phyloP scores from a whole-genome alignment of 2,329 filamentous ascomycete species.

The Ascochyta lentis region DNA sequence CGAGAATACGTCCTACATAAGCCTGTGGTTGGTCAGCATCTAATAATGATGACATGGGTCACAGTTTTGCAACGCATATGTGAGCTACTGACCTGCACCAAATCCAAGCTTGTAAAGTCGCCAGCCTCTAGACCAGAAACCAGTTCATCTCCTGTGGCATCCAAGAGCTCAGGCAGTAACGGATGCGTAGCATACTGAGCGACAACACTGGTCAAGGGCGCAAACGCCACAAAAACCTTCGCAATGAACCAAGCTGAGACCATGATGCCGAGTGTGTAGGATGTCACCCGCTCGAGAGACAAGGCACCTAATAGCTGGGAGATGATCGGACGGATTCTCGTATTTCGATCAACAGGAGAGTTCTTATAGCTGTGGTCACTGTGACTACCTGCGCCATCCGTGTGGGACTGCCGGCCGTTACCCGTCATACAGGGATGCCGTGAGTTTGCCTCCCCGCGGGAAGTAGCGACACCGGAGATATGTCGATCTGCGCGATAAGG shows the following conservation, averaged over 20 bases:
- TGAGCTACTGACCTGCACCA: slow-evolving; percentile 50
- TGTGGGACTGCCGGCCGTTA: slow-evolving; percentile 19
- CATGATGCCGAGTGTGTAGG: slow-evolving; percentile 22
- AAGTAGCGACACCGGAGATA: slow-evolving; percentile 15
- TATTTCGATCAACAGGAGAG: background rate
- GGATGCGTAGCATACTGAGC: slow-evolving; percentile 21
- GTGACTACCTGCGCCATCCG: slow-evolving; percentile 7
- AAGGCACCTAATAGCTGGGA: background rate
- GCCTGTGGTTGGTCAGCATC: slow-evolving; percentile 44
- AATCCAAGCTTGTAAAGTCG: slow-evolving; percentile 63
- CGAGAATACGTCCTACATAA: slow-evolving; percentile 58
- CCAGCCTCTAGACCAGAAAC: slow-evolving; percentile 56
- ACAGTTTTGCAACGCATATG: no score
- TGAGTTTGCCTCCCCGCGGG: slow-evolving; percentile 15
- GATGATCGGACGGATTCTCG: background rate
- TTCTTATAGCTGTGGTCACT: slow-evolving; percentile 21
- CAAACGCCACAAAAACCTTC: slow-evolving; percentile 28
- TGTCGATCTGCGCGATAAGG: slow-evolving; percentile 29
- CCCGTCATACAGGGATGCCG: slow-evolving; percentile 19
- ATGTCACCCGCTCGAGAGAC: background rate
- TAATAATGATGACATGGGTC: background rate
- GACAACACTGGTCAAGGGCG: slow-evolving; percentile 24
- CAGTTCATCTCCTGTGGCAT: slow-evolving; percentile 61
- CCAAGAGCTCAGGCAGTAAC: slow-evolving; percentile 52
- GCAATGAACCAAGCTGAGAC: slow-evolving; percentile 27